phyloP scores from a whole-genome alignment of 2,329 filamentous ascomycete species.

The Coleophoma cylindrospora region DNA sequence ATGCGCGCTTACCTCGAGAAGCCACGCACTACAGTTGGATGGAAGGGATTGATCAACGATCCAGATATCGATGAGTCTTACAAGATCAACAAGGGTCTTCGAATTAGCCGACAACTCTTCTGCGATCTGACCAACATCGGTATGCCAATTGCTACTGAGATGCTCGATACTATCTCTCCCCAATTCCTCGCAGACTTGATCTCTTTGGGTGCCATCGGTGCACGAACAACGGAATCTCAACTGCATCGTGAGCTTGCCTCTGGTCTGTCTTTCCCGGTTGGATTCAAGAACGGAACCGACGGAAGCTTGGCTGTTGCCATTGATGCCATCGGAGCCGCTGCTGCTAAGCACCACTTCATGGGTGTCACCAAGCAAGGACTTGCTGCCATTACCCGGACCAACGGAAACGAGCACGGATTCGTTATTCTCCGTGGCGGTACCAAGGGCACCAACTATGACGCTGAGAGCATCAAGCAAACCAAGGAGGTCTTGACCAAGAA shows the following conservation, averaged over 20 bases:
- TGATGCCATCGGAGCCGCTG: constrained; percentile 86
- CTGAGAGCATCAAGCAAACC: constrained; percentile 71
- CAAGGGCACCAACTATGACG: constrained; percentile 90
- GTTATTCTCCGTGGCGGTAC: constrained; percentile 91
- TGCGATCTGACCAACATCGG: constrained; percentile 79
- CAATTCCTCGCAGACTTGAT: constrained; percentile 97
- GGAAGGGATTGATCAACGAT: constrained; percentile 99
- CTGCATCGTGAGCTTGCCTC: constrained; percentile 93
- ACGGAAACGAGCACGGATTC: constrained; percentile 95
- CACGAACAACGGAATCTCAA: constrained; percentile 93
- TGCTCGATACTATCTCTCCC: constrained; percentile 97
- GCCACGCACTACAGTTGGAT: constrained; percentile 94
- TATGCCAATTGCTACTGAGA: constrained; percentile 95
- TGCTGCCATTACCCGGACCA: constrained; percentile 89
- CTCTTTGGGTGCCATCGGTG: constrained; percentile 91
- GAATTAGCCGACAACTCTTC: constrained; percentile 89
- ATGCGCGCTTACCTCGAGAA: constrained; percentile 99
- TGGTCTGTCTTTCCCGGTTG: constrained; percentile 93
- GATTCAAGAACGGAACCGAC: constrained; percentile 99
- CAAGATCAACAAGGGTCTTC: constrained; percentile 98
- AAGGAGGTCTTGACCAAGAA: constrained; percentile 78
- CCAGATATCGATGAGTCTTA: constrained; percentile 95
- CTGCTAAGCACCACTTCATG: constrained; percentile 92
- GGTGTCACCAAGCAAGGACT: constrained; percentile 97
- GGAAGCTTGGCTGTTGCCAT: constrained; percentile 87